phyloP scores from a whole-genome alignment of 441 rosid species.

The Metrosideros polymorpha region DNA sequence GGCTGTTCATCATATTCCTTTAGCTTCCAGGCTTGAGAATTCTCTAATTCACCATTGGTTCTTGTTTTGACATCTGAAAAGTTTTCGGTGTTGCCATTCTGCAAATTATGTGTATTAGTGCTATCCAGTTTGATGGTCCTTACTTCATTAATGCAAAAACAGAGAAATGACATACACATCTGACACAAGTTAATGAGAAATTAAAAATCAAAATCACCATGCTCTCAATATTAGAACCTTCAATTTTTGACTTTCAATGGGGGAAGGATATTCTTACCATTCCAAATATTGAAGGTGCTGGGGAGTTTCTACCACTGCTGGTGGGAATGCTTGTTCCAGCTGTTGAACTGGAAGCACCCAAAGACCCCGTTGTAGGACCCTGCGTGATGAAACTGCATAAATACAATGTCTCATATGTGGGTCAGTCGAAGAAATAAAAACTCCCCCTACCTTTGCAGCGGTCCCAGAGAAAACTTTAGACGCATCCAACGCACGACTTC shows the following conservation, averaged over 20 bases:
- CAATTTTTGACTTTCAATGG: slow-evolving; percentile 18
- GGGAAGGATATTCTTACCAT: slow-evolving; percentile 24
- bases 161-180: neutral
- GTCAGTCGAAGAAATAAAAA: neutral
- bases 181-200: neutral
- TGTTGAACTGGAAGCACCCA: slow-evolving; percentile 36
- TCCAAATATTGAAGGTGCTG: slow-evolving; percentile 47
- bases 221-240: neutral
- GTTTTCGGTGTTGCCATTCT: slow-evolving; percentile 14
- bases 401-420: neutral
- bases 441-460: slow-evolving; percentile 43
- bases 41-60: slow-evolving; percentile 48
- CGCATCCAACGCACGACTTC: slow-evolving; percentile 49
- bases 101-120: neutral
- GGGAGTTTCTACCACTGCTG: slow-evolving; percentile 36
- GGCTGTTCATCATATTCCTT: slow-evolving; percentile 68
- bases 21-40: slow-evolving; percentile 65
- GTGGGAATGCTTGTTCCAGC: slow-evolving; percentile 35
- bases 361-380: slow-evolving; percentile 41
- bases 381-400: slow-evolving; percentile 11
- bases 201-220: neutral
- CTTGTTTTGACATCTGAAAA: slow-evolving; percentile 61
- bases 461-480: slow-evolving; percentile 51
- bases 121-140: neutral
- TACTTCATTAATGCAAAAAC: neutral